Conservation (phyloP, 208 protist species). For the Lotmaria passim region DNA sequence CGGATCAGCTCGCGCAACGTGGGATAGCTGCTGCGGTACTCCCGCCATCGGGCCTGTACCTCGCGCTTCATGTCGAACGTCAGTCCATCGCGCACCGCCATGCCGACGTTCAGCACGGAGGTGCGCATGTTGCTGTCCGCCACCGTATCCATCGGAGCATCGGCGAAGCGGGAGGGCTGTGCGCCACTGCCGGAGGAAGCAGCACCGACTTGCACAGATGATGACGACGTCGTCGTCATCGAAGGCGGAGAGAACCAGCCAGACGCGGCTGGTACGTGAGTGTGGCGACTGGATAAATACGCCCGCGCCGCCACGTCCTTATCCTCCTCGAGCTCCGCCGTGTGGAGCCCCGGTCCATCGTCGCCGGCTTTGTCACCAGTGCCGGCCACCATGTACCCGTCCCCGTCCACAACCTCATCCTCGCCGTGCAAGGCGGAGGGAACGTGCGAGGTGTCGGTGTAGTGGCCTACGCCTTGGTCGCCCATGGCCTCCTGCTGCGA, state of each 20-base stretch:
- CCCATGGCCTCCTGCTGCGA: neutral
- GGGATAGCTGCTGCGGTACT: slow-evolving; percentile 28
- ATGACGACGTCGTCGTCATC: neutral
- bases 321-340: neutral
- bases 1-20: slow-evolving; percentile 32
- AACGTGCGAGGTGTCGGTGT: slow-evolving; percentile 4
- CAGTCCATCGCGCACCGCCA: neutral
- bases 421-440: neutral
- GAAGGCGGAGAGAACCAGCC: too few relatives aligned
- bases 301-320: neutral
- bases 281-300: too few relatives aligned
- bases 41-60: slow-evolving; percentile 23
- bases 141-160: neutral
- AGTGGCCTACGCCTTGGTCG: neutral
- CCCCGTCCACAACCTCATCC: slow-evolving; percentile 1
- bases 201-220: neutral
- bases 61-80: slow-evolving; percentile 7
- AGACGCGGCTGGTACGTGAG: too few relatives aligned
- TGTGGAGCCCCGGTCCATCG: neutral
- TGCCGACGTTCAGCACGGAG: neutral
- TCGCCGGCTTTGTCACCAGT: slow-evolving; percentile 9
- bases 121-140: neutral
- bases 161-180: neutral
- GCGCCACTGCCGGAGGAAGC: neutral
- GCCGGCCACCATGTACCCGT: slow-evolving; percentile 12